Base-by-base conservation (phyloP, 2,329 filamentous ascomycete species). In the Ophiocordyceps camponoti-saundersi region DNA sequence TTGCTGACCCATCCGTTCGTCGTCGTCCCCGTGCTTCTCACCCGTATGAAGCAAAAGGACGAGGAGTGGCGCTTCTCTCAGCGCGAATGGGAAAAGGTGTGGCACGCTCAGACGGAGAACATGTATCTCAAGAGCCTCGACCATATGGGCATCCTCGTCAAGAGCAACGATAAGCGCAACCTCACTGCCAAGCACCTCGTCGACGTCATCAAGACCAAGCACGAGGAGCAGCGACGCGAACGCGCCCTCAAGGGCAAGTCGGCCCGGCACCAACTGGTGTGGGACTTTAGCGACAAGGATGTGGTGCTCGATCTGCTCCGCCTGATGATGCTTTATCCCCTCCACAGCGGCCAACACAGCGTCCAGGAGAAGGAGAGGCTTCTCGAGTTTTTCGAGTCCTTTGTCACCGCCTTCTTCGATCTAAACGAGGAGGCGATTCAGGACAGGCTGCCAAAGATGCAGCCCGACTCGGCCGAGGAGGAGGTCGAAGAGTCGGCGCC, bases 51-150 rank as follows among this genome's bases (percentile, higher is more conserved):
- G 67, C 86, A 93, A 57, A 95, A 96, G 61, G 82, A 93, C 42
- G 92, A 98, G 62, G 89, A 96, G 57, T 98, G 92, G 92, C 87
- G 94, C 53, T 89, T 93, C 54, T 90, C 87, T 6, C 89, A 85
- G 71, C 86, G 92, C 30, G 93, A 98, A 61, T 98, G 92, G 92
- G 89, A 96, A 63, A 95, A 95, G 65, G 88, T 98, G 8, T 98
- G 92, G 92, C 87, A 92, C 52, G 82, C 87, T 45, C 92, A 96
- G 66, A 96, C 90, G 22, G 84, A 94, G 59, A 82, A 84, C 57
- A 90, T 94, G 69, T 94, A 95, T 65, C 85, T 93, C 66, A 93
- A 88, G 68, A 95, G 88, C 61, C 77, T 98, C 46, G 92, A 98
- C 58, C 92, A 98, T 59, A 94, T 96, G 75, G 88, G 88, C 20